Base-by-base conservation (phyloP, 169 alveolate genomes). In the Plasmodium sp. region DNA sequence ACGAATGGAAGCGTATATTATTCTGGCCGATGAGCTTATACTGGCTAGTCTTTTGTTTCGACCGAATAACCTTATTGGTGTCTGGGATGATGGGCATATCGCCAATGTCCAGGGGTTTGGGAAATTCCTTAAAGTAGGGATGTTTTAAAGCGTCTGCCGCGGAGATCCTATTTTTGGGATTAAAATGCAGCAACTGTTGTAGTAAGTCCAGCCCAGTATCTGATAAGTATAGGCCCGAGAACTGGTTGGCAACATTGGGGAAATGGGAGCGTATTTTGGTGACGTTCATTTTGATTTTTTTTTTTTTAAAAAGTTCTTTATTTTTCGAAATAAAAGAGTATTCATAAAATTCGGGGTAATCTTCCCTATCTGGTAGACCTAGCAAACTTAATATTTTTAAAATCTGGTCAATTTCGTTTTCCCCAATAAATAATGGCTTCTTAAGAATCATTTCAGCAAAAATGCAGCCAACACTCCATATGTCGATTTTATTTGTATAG, bases 391-490 rank as follows among this genome's bases (percentile, higher is more conserved):
- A 98, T n/a, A 98, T 98, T 93, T 97, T 96, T 74, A 93, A 96
- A 48, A 98, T 96, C 83, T 98, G 97, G 41, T 97, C 98, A 43
- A 96, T 96, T 94, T 98, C 99, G 71, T 97, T 95, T 43, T 97
- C 97, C 3, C 99, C 99, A 80, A 93, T 81, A 84, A 98, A 98
- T n/a, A 98, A 84, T 10, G 99, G 99, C 81, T 95, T 97, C 56
- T 98, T 97, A 31, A 93, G 92, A 16, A 98, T 77, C 86, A 98
- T 88, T 84, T 98, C 99, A 9, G 98, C 99, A 84, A 98, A 98
- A 81, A 98, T 98, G 84, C 99, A 98, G 16, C 99, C 99, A 14
- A 98, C 96, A 79, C 99, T 98, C 99, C 99, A 99, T 34, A 99
- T 97, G 95, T 99, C 99, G 1, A 99, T 99, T 41, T 99, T 98